These are phyloP conservation scores for Cyathus striatus DNA, from an alignment of 768 basidiomycete genomes.

Conservation along the genomic window DNA sequence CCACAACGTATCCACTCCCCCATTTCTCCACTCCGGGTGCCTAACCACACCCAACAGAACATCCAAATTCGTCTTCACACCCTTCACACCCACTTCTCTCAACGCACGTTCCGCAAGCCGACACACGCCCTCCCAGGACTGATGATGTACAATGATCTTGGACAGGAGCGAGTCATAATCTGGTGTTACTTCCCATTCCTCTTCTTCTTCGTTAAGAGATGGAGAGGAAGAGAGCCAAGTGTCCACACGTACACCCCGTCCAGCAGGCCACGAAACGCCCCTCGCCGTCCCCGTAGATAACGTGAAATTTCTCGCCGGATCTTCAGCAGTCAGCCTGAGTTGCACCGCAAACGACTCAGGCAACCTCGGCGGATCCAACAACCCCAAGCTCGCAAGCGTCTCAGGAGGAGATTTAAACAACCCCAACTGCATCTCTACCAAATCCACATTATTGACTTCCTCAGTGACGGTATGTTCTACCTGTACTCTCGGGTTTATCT, in stretches of 20 bases:
- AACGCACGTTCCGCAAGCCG: constrained; percentile 80
- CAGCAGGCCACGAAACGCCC: constrained; percentile 65
- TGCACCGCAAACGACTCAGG: constrained; percentile 80
- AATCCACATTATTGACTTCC: constrained; percentile 86
- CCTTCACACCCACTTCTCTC: constrained; percentile 74
- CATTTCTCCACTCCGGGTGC: constrained; percentile 23
- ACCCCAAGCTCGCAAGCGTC: constrained; percentile 64
- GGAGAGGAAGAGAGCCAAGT: constrained; percentile 77
- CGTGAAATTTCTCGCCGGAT: constrained; percentile 68
- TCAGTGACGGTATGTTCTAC: constrained; percentile 96
- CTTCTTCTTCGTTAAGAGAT: constrained; percentile 33
- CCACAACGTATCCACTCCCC: constrained; percentile 30
- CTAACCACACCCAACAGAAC: constrained; percentile 24
- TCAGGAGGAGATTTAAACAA: constrained; percentile 63
- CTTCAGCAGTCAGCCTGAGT: constrained; percentile 88
- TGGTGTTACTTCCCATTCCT: constrained; percentile 39
- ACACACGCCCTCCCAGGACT: constrained; percentile 78
- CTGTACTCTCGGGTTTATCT: constrained; percentile 89
- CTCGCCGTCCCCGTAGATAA: constrained; percentile 86
- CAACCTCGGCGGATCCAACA: constrained; percentile 62
- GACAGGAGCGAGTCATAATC: constrained; percentile 89
- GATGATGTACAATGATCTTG: constrained; percentile 76
- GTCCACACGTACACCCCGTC: constrained; percentile 83
- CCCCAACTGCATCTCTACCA: constrained; percentile 86
- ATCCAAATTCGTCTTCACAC: constrained; percentile 23